Conservation (phyloP, 139 green algal genomes). For the Choricystis sp. region DNA sequence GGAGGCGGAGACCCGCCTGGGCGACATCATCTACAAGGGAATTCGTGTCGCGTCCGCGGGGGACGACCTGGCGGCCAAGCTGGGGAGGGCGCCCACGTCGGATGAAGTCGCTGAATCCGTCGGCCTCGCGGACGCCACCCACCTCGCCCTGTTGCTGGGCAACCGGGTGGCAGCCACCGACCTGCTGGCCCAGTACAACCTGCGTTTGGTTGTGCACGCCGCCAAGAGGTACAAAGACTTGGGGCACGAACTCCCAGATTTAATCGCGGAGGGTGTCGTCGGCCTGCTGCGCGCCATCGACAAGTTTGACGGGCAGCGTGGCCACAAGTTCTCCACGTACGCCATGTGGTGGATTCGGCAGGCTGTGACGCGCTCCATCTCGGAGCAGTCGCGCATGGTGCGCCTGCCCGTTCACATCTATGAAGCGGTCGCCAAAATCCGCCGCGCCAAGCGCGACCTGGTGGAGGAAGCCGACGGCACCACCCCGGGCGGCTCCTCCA, state of each 20-base stretch:
- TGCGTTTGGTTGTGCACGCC: constrained; percentile 17
- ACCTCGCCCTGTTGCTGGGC: background rate
- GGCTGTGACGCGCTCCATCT: constrained; percentile 47
- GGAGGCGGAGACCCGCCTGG: constrained; percentile 11
- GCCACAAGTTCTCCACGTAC: constrained; percentile 76
- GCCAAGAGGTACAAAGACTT: constrained; percentile 13
- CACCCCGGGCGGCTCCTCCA: background rate
- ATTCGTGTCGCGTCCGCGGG: constrained; percentile 2
- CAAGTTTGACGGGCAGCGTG: constrained; percentile 50
- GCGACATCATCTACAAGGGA: constrained; percentile 9
- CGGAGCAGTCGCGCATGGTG: constrained; percentile 44
- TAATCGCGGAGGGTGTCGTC: constrained; percentile 27
- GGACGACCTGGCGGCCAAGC: background rate
- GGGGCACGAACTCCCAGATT: constrained; percentile 9
- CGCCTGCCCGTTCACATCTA: constrained; percentile 35
- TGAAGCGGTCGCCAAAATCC: constrained; percentile 15
- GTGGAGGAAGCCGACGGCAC: background rate
- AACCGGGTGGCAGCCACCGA: constrained; percentile 12
- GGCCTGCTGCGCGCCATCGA: constrained; percentile 41
- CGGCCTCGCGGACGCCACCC: constrained; percentile 5
- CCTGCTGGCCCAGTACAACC: constrained; percentile 20
- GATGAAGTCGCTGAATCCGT: constrained; percentile 5
- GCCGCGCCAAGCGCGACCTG: background rate
- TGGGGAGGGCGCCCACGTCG: background rate
- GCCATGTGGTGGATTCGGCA: constrained; percentile 79